Evolutionary conservation across 2,329 filamentous ascomycete genomes (phyloP), one percentile per base, ranked within the genome.

Genomic region (Aspergillus sp.): DNA sequence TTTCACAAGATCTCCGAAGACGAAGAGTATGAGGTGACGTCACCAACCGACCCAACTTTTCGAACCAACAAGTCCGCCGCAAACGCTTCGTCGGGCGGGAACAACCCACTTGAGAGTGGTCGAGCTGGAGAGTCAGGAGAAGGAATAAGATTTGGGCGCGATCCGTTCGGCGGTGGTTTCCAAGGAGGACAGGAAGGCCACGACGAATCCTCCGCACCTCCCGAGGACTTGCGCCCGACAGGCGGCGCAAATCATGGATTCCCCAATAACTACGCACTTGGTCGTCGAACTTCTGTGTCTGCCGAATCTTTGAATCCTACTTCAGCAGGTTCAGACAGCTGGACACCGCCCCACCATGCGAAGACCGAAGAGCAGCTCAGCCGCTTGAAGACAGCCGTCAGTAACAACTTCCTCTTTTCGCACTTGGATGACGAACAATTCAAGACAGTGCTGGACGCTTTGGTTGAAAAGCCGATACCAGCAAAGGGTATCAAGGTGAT

Each of bases 391-490:
- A 85, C 83, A 41, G 91, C 95, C 41, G 95, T 99, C 62, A 86
- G 90, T 62, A 87, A 88, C 75, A 98, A 98, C 79, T 97, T 98
- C 75, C 83, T 99, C 64, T 98, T 98, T 80, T 92, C 89, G 66
- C 92, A 97, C 74, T 85, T 98, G 45, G 95, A 98, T 68, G 95
- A 98, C 69, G 95, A 98, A 69, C 93, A 97, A 78, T 91, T 89
- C 67, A 81, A 85, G 54, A 92, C 95, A 71, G 93, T 98, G 49
- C 84, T 99, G 13, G 92, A 92, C 54, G 95, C 95, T 3, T 82
- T 99, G 68, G 89, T 96, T 63, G 95, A 99, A 80, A 98, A 98
- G 79, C 91, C 92, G 7, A 96, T 98, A 71, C 95, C 95, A 1
- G 92, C 92, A 65, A 96, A 95, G 80, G 94, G 88, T 67, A 89